A percentile compares a stretch with the other conserved stretches of the same genome.
phyloP scores from a whole-genome alignment of 345 rosid species.

The Eucalyptus microcorys region DNA sequence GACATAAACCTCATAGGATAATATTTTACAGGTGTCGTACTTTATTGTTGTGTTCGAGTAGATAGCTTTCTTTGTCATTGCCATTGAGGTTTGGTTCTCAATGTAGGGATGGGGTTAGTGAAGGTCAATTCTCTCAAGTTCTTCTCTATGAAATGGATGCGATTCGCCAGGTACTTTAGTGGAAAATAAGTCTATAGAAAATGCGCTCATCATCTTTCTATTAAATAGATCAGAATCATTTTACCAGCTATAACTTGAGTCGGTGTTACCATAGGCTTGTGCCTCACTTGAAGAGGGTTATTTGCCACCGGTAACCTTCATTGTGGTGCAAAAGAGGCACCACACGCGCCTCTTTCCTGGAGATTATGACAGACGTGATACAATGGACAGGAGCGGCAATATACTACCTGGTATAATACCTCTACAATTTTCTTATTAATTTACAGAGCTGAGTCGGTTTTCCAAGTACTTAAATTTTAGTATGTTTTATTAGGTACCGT shows the following conservation, averaged over 20 bases:
- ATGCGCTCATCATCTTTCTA: not conserved
- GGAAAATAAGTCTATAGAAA: not conserved
- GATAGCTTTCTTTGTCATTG: not conserved
- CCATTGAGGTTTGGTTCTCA: not conserved
- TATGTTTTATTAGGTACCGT: constrained; percentile 45
- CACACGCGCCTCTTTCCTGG: constrained; percentile 71
- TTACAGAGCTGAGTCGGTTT: not conserved
- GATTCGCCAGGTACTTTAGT: constrained; percentile 31
- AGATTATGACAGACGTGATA: constrained; percentile 6
- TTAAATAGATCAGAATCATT: not conserved
- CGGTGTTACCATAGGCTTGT: constrained; percentile 39
- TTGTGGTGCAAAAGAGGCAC: constrained; percentile 80
- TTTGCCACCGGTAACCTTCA: constrained; percentile 50
- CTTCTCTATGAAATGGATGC: constrained; percentile 49
- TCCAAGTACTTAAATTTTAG: not conserved
- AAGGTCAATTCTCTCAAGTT: constrained; percentile 62
- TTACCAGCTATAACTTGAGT: constrained; percentile 1
- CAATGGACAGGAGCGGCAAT: constrained; percentile 57
- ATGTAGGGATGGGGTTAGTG: constrained; percentile 82
- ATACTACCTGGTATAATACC: constrained; percentile 43
- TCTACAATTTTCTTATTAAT: not conserved
- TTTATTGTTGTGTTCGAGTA: not conserved
- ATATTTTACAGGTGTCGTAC: constrained; percentile 49
- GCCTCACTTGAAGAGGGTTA: constrained; percentile 33
- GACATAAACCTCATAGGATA: constrained; percentile 31